Percentiles rank a stretch among this genome's conserved stretches.
These are phyloP conservation scores for Taiozyma sp. DNA, from an alignment of 1,139 yeast genomes.

Conservation along the genomic window DNA sequence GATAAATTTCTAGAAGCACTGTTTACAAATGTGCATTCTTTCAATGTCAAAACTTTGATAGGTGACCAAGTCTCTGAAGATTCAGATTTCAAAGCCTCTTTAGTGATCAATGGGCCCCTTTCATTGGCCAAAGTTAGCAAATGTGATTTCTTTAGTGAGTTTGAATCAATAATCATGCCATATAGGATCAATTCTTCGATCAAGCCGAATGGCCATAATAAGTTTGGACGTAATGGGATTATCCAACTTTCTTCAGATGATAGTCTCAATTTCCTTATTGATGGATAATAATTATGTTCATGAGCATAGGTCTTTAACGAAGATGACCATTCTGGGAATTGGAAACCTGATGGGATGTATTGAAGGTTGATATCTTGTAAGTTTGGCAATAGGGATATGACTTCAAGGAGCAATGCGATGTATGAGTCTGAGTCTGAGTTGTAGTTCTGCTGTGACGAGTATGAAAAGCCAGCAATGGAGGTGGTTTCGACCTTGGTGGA, in stretches of 20 bases:
- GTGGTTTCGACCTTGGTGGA: conserved; percentile 21
- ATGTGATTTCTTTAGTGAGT: conserved; percentile 28
- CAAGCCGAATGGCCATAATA: conserved; percentile 37
- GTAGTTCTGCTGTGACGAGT: conserved; percentile 1
- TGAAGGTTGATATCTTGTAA: conserved; percentile 28
- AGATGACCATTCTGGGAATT: conserved; percentile 36
- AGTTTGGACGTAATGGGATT: conserved; percentile 37
- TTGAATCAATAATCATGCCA: conserved; percentile 43
- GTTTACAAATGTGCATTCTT: conserved; percentile 30
- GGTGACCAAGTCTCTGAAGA: conserved; percentile 25
- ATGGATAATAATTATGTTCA: conserved; percentile 23
- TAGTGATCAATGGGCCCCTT: conserved; percentile 16
- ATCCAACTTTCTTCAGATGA: conserved; percentile 46
- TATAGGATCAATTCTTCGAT: conserved; percentile 39
- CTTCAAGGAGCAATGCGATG: conserved; percentile 32
- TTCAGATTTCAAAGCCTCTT: conserved; percentile 14
- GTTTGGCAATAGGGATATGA: conserved; percentile 32
- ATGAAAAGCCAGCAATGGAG: conserved; percentile 16
- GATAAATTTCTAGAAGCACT: conserved; percentile 28
- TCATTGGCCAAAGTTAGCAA: conserved; percentile 19
- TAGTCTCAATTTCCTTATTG: conserved; percentile 21
- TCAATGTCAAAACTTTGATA: conserved; percentile 24
- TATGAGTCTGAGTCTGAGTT: conserved; percentile 25
- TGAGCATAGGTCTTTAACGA: conserved; percentile 21
- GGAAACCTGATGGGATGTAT: conserved; percentile 49